A percentile compares a stretch with the other conserved stretches of the same genome.
phyloP scores from a whole-genome alignment of 2,329 filamentous ascomycete species.

The Cercospora berteroae region DNA sequence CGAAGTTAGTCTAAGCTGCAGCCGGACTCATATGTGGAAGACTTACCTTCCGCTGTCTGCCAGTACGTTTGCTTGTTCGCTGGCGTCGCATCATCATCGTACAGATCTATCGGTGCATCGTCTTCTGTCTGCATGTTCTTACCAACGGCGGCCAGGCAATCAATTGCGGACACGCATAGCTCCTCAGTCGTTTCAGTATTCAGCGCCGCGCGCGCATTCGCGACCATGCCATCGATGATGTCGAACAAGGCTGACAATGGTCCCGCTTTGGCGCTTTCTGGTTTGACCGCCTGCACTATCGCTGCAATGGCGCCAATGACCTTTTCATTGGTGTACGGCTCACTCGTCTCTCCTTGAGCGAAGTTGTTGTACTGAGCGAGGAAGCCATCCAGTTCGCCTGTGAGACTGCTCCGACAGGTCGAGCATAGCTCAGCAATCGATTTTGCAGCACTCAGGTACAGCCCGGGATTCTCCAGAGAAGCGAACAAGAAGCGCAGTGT shows the following conservation, averaged over 20 bases:
- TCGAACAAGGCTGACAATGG: conserved; percentile 59
- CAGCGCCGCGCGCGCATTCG: conserved; percentile 40
- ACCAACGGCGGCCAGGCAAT: conserved; percentile 68
- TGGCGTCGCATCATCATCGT: conserved; percentile 46
- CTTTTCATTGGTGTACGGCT: conserved; percentile 69
- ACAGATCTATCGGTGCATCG: conserved; percentile 67
- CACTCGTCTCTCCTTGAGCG: conserved; percentile 57
- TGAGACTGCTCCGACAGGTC: conserved; percentile 69
- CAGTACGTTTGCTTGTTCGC: conserved; percentile 46
- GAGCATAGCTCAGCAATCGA: conserved; percentile 73
- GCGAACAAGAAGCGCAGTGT: conserved; percentile 73
- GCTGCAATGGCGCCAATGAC: conserved; percentile 72
- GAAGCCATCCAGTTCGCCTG: conserved; percentile 65
- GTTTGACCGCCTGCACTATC: conserved; percentile 69
- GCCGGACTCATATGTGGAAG: background rate
- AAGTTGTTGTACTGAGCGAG: conserved; percentile 69
- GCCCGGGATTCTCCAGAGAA: conserved; percentile 57
- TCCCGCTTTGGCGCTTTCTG: conserved; percentile 54
- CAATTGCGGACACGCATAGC: conserved; percentile 55
- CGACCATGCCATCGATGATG: conserved; percentile 63
- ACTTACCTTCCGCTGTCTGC: conserved; percentile 46
- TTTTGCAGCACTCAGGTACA: conserved; percentile 68
- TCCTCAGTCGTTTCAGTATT: conserved; percentile 45
- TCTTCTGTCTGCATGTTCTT: conserved; percentile 68
- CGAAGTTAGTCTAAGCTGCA: background rate